Evolutionary conservation across 768 basidiomycete genomes (phyloP).

Genomic region (Trametes meyenii): DNA sequence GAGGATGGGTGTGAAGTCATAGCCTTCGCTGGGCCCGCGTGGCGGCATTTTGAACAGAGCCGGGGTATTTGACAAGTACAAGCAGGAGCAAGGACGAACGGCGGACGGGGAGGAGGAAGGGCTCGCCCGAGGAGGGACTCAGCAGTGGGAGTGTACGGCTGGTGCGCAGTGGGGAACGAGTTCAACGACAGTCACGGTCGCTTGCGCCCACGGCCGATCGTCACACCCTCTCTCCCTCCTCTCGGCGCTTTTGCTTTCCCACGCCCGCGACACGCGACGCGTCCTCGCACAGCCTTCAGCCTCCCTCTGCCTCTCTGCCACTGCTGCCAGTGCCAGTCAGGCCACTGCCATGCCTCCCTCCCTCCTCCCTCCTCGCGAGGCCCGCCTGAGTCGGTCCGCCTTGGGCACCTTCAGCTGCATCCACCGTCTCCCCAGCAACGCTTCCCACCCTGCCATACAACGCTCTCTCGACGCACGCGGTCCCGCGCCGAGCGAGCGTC

Average conservation of each 20-base stretch:
- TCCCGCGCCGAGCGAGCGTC: slow-evolving; percentile 1
- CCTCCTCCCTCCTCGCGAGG: background rate
- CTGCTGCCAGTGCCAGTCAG: slow-evolving; percentile 1
- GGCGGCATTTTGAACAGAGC: slow-evolving; percentile 44
- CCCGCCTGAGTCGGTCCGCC: background rate
- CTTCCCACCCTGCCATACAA: background rate
- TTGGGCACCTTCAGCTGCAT: background rate
- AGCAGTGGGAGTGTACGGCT: background rate
- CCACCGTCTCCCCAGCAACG: background rate
- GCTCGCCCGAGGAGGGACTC: slow-evolving; percentile 8
- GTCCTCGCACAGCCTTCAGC: background rate
- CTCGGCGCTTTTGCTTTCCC: too few relatives aligned
- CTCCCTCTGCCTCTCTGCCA: background rate
- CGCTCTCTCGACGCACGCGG: background rate
- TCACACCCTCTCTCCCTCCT: background rate
- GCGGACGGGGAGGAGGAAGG: background rate
- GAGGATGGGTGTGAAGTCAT: slow-evolving; percentile 86
- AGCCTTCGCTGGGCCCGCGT: slow-evolving; percentile 55
- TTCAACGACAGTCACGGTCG: slow-evolving; percentile 14
- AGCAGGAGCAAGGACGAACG: slow-evolving; percentile 5
- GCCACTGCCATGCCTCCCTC: background rate
- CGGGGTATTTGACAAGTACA: background rate
- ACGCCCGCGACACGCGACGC: background rate
- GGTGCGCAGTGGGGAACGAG: slow-evolving; percentile 22
- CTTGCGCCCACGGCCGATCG: background rate